phyloP scores from a whole-genome alignment of 2,329 filamentous ascomycete species.

The Aspergillus oerlinghausenensis region DNA sequence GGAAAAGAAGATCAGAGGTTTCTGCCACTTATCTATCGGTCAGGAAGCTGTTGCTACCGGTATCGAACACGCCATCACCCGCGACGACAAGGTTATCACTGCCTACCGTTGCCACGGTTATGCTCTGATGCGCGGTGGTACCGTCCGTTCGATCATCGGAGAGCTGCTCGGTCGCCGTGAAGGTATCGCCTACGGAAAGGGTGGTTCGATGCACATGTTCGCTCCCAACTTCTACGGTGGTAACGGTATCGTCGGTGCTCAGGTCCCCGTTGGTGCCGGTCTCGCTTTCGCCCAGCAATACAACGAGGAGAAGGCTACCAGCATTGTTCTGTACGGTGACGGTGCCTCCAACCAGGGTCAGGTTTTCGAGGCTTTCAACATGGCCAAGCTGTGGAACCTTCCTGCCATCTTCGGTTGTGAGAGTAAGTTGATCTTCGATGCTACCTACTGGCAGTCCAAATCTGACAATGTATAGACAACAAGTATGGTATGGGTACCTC shows the following conservation, averaged over 20 bases:
- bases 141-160: slow-evolving; percentile 88
- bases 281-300: slow-evolving; percentile 98
- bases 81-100: slow-evolving; percentile 91
- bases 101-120: slow-evolving; percentile 99
- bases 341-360: slow-evolving; percentile 99
- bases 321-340: slow-evolving; percentile 90
- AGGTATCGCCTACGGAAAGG: slow-evolving; percentile 98
- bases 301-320: slow-evolving; percentile 76
- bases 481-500: slow-evolving; percentile 99
- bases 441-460: not conserved
- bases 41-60: slow-evolving; percentile 97
- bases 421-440: slow-evolving; percentile 59
- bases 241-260: slow-evolving; percentile 97
- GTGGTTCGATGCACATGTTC: slow-evolving; percentile 99
- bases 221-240: slow-evolving; percentile 95
- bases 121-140: slow-evolving; percentile 90
- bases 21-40: slow-evolving; percentile 97
- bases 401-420: slow-evolving; percentile 96
- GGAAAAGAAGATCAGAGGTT: slow-evolving; percentile 99
- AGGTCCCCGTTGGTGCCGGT: slow-evolving; percentile 94
- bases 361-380: slow-evolving; percentile 99
- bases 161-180: slow-evolving; percentile 92
- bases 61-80: slow-evolving; percentile 92
- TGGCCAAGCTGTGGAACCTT: slow-evolving; percentile 98
- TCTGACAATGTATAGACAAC: slow-evolving; percentile 63